Evolutionary conservation across 108 stramenopile species (phyloP), one percentile per base, ranked within the genome.

Genomic region (Nitzschia putrida): DNA sequence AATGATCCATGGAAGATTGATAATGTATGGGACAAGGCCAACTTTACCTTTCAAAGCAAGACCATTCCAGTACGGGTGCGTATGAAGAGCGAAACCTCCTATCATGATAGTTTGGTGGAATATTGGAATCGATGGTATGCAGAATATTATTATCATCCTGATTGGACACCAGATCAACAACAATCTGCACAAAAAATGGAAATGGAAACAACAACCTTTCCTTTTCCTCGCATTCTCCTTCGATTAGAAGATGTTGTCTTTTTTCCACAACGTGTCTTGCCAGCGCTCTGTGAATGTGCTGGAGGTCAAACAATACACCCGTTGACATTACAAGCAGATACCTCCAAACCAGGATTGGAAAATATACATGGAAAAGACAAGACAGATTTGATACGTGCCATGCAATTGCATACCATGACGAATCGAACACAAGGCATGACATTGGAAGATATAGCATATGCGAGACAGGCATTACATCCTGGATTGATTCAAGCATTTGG

Each of bases 171-270:
- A 2, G 66, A 67, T 7, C 26, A 44, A 18, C 41, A 21, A 37
- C 7, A 7, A 13, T 7, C 7, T 16, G 16, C 24, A 22, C 24
- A 18, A 7, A n/a, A n/a, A n/a, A n/a, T n/a, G n/a, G 25, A 16
- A 21, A 13, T 13, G 23, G 13, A 16, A 14, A 59, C 38, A 0
- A 7, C 12, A 0, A 40, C 7, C 2, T 18, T 18, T 49, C 14
- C 69, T n/a, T 89, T 87, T 63, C 92, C 92, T 22, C 75, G 87
- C 14, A 22, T 89, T 43, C 85, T 91, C 68, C 68, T 91, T 8
- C 85, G 93, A 14, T 85, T 83, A 44, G 89, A 89, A 73, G 88
- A 88, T 61, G 77, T 91, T 53, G 55, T 88, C 41, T 91, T 80
- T 57, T 43, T 39, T 38, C 68, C 68, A 4, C 55, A 57, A 45